phyloP scores from a whole-genome alignment of 2,329 filamentous ascomycete species.

The Rhytidhysteron rufulum region DNA sequence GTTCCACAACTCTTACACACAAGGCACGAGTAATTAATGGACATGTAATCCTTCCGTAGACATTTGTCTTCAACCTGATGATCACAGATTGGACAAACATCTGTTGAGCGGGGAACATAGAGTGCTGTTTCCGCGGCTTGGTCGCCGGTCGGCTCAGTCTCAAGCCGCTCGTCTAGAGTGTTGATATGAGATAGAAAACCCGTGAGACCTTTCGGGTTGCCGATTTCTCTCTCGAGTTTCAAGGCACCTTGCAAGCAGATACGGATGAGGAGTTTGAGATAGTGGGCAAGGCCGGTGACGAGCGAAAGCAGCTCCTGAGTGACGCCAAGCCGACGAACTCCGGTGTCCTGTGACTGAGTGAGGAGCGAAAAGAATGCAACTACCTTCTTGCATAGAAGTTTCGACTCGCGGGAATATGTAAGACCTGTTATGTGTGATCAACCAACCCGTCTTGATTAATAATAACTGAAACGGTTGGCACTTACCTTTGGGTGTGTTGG shows the following conservation, averaged over 20 bases:
- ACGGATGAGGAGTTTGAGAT: constrained; percentile 92
- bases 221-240: constrained; percentile 81
- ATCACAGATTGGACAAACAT: constrained; percentile 77
- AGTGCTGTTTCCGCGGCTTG: constrained; percentile 38
- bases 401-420: constrained; percentile 92
- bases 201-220: constrained; percentile 70
- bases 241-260: constrained; percentile 94
- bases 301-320: constrained; percentile 97
- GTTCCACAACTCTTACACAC: constrained; percentile 65
- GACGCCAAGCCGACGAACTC: constrained; percentile 85
- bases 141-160: constrained; percentile 36
- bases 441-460: not conserved
- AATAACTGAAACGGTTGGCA: constrained; percentile 4
- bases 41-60: constrained; percentile 66
- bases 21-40: constrained; percentile 83
- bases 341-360: constrained; percentile 89
- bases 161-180: constrained; percentile 62
- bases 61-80: constrained; percentile 95
- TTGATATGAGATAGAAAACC: constrained; percentile 79
- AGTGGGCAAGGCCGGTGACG: constrained; percentile 93
- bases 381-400: constrained; percentile 98
- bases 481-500: constrained; percentile 71
- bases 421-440: constrained; percentile 56
- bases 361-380: constrained; percentile 95
- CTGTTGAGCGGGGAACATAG: constrained; percentile 49